phyloP scores from a whole-genome alignment of 1,284 basidiomycete species.

The Leccinum solheimii region DNA sequence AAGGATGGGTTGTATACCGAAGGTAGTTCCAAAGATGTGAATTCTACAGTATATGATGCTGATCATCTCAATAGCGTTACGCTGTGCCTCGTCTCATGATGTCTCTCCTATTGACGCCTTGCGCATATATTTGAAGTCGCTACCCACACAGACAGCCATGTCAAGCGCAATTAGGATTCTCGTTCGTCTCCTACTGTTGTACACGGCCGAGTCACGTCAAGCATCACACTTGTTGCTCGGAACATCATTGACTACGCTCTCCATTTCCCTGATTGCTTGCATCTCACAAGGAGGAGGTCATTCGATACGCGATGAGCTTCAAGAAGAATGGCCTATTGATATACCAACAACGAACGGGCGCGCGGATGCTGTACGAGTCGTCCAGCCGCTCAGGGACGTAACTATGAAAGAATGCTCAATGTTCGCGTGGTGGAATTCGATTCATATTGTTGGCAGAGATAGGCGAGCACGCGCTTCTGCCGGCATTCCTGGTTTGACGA shows the following conservation, averaged over 20 bases:
- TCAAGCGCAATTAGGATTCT: constrained; percentile 64
- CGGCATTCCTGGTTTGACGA: constrained; percentile 70
- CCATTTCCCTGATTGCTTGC: constrained; percentile 73
- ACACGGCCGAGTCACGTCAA: constrained; percentile 56
- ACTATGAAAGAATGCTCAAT: constrained; percentile 81
- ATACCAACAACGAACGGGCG: constrained; percentile 1
- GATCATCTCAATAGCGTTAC: constrained; percentile 33
- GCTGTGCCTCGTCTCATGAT: constrained; percentile 23
- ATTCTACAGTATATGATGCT: not conserved
- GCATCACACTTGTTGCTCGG: constrained; percentile 82
- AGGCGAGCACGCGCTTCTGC: constrained; percentile 50
- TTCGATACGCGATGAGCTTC: constrained; percentile 68
- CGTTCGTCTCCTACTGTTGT: constrained; percentile 66
- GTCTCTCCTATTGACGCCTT: constrained; percentile 48
- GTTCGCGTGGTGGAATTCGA: constrained; percentile 71
- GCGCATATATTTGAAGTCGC: constrained; percentile 59
- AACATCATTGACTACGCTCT: constrained; percentile 78
- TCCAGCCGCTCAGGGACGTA: constrained; percentile 75
- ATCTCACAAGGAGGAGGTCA: constrained; percentile 83
- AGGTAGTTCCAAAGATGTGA: constrained; percentile 18
- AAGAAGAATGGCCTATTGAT: constrained; percentile 58
- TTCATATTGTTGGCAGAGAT: constrained; percentile 55
- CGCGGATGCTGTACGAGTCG: constrained; percentile 44
- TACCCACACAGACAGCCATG: constrained; percentile 79
- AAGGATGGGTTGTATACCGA: constrained; percentile 47